Base-by-base conservation (phyloP, 176 grass and related monocot genomes). In the Sorghum bicolor region DNA sequence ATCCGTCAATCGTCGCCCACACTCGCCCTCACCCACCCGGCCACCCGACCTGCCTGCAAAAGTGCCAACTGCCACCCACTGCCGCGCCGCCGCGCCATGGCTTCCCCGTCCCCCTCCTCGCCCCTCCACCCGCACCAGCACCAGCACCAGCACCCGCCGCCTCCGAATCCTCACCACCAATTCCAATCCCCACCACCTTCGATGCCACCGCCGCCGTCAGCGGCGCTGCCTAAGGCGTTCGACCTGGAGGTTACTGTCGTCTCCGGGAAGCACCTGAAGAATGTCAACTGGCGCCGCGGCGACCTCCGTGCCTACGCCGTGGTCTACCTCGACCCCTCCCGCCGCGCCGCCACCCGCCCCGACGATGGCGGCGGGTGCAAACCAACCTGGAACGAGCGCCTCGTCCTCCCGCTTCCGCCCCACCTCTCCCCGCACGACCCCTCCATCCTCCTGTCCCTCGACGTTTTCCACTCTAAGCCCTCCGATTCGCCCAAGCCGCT, bases 281-380 rank as follows among this genome's bases (percentile, higher is more conserved):
- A 97, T 85, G 95, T 97, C 84, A 97, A 97, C 92, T 97, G 90
- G 95, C 90, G 90, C 40, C 90, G 87, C 55, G 95, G 92, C n/a
- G 87, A 91, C 38, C 92, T 97, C 82, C 94, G 88, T 73, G 88
- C 95, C 75, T 97, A 97, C 87, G 95, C 83, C 72, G 88, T 97
- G 66, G 90, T 87, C 15, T 97, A 97, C 88, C 84, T 97, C 4
- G 88, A 97, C 0, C 84, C 95, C 36, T 92, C 90, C 62, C 85
- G 92, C 74, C 92, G 95, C 32, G 74, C 67, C 43, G 92, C 95
- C 57, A 97, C 88, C 66, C 90, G 90, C 38, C 92, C 90, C 57
- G 95, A 97, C 72, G 90, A 94, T 87, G 90, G 76, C 65, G 90
- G 95, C 25, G 89, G 88, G 57, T 93, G 88, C 79, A 92, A 94